Percentiles rank a stretch among this genome's conserved stretches.
Conservation (phyloP, 345 rosid species). For the Theobroma cacao region DNA sequence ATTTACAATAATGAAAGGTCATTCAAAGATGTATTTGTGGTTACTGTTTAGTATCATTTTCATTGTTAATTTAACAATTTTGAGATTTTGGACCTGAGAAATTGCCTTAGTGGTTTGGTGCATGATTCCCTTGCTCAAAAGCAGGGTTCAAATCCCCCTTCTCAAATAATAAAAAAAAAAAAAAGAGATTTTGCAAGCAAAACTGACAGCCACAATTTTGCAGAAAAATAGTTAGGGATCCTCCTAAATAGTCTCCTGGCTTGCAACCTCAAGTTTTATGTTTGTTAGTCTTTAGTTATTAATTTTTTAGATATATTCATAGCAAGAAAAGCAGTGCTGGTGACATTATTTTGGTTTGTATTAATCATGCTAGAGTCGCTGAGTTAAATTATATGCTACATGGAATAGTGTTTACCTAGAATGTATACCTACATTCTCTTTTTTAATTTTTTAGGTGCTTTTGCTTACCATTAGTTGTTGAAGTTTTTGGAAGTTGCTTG, state of each 20-base stretch:
- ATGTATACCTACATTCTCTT: not conserved
- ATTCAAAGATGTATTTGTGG: not conserved
- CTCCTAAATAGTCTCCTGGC: not conserved
- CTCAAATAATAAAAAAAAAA: not conserved
- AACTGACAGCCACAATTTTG: no score
- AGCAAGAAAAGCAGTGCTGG: not conserved
- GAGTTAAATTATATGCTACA: not conserved
- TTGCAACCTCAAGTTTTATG: not conserved
- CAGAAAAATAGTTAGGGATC: not conserved
- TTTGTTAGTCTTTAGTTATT: not conserved
- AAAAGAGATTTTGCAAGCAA: no score
- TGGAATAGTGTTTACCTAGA: not conserved
- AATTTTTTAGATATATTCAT: not conserved
- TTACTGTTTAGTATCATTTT: not conserved
- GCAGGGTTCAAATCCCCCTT: not conserved
- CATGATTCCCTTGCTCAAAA: not conserved
- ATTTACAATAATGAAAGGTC: not conserved
- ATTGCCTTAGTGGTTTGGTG: not conserved
- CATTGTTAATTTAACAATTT: not conserved
- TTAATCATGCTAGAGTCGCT: not conserved
- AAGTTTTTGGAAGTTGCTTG: no score
- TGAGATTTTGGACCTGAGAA: not conserved
- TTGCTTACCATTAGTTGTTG: no score
- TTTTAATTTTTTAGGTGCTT: no score
- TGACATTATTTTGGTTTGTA: not conserved